A percentile compares a stretch with the other conserved stretches of the same genome.
These are phyloP conservation scores for Spiromastix sp. DNA, from an alignment of 2,329 filamentous ascomycete species.

Conservation along the genomic window DNA sequence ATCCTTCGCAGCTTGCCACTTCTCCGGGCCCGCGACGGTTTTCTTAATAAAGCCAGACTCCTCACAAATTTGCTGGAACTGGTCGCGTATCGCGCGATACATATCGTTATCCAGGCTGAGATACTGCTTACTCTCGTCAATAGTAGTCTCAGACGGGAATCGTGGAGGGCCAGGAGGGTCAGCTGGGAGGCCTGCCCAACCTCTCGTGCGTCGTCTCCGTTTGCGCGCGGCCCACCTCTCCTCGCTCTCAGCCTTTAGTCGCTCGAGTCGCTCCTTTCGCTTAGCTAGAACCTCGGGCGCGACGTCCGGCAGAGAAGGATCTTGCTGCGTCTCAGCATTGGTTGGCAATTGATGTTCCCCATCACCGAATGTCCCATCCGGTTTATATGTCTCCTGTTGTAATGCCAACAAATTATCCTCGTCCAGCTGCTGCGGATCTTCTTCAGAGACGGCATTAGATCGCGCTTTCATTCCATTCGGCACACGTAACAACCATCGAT, in stretches of 20 bases:
- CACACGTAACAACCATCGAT: slow-evolving; percentile 56
- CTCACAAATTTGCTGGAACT: slow-evolving; percentile 61
- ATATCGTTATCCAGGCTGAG: slow-evolving; percentile 52
- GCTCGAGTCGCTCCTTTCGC: slow-evolving; percentile 43
- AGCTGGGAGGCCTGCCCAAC: slow-evolving; percentile 57
- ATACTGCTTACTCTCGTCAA: slow-evolving; percentile 65
- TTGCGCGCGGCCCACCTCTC: slow-evolving; percentile 55
- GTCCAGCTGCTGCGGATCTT: slow-evolving; percentile 16
- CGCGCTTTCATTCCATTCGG: slow-evolving; percentile 47
- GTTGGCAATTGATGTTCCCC: slow-evolving; percentile 1
- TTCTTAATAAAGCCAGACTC: slow-evolving; percentile 62
- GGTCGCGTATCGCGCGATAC: slow-evolving; percentile 55
- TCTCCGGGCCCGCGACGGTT: slow-evolving; percentile 59
- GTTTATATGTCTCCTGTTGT: slow-evolving; percentile 30
- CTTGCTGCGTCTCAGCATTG: slow-evolving; percentile 8
- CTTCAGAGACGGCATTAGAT: slow-evolving; percentile 11
- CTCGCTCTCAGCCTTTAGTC: slow-evolving; percentile 48
- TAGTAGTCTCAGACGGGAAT: slow-evolving; percentile 72
- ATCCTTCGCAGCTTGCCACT: slow-evolving; percentile 63
- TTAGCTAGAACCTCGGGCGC: slow-evolving; percentile 41
- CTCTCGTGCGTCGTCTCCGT: slow-evolving; percentile 56
- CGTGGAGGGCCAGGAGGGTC: slow-evolving; percentile 59
- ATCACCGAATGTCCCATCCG: slow-evolving; percentile 20
- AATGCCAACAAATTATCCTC: slow-evolving; percentile 29
- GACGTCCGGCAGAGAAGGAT: slow-evolving; percentile 24